phyloP scores from a whole-genome alignment of 495 filamentous ascomycete genomes.

The Neurospora sp. region DNA sequence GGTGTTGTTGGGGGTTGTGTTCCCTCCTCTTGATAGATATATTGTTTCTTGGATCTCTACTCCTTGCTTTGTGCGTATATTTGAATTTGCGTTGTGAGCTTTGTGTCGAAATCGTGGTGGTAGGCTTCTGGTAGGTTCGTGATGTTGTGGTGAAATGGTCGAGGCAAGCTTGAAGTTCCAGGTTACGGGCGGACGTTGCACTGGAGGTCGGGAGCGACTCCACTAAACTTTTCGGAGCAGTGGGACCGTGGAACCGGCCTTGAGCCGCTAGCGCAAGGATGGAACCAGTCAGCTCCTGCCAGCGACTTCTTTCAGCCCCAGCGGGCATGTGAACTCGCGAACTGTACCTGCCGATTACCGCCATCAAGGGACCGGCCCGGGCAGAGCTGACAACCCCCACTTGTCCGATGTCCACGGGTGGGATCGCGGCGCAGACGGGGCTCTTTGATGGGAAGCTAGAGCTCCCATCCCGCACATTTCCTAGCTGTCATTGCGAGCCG shows the following conservation, averaged over 20 bases:
- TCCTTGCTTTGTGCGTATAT: too few relatives aligned
- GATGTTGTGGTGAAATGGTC: neutral
- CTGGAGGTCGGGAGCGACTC: neutral
- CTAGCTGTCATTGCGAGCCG: neutral
- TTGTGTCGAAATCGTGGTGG: neutral
- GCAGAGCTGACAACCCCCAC: neutral
- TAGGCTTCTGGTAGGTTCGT: neutral
- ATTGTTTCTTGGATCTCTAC: too few relatives aligned
- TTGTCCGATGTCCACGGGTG: neutral
- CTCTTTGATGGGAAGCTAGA: neutral
- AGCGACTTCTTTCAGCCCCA: neutral
- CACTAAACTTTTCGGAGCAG: neutral
- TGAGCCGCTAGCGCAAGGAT: neutral
- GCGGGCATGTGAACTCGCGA: neutral
- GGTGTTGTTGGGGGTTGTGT: conserved; percentile 1
- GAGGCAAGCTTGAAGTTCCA: neutral
- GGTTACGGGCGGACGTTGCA: neutral
- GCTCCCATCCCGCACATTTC: neutral
- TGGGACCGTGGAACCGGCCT: neutral
- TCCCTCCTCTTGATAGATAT: neutral
- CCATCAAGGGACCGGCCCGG: neutral
- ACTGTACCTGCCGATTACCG: neutral
- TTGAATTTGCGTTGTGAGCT: too few relatives aligned
- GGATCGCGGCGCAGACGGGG: neutral
- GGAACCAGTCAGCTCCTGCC: neutral